Percentiles rank a stretch among this genome's conserved stretches.
phyloP scores from a whole-genome alignment of 1,284 basidiomycete genomes.

The Fomitopsis pinicola region DNA sequence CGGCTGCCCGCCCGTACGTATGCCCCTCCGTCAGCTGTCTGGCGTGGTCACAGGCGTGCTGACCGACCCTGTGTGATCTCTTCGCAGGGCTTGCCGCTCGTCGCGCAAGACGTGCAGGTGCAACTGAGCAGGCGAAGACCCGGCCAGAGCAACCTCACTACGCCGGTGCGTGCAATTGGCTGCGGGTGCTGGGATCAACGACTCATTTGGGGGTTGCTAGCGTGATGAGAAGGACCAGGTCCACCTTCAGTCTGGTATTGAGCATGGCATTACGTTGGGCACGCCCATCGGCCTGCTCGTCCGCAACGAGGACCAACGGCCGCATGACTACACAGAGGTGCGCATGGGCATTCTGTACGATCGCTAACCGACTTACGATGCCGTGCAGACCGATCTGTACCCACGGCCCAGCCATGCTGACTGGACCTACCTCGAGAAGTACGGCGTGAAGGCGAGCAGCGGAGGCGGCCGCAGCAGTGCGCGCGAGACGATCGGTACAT shows the following conservation, averaged over 20 bases:
- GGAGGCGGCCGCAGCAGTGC: conserved; percentile 95
- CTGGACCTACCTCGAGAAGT: conserved; percentile 98
- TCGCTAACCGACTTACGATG: background rate
- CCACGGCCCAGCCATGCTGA: conserved; percentile 98
- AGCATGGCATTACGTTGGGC: conserved; percentile 93
- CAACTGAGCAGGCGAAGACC: conserved; percentile 92
- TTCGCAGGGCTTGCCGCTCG: conserved; percentile 75
- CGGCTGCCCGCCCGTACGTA: conserved; percentile 87
- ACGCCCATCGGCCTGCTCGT: conserved; percentile 96
- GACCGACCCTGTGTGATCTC: background rate
- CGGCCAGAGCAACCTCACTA: conserved; percentile 96
- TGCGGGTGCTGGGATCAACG: background rate
- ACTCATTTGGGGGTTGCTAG: conserved; percentile 35
- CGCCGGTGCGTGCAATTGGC: conserved; percentile 60
- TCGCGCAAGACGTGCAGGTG: conserved; percentile 82
- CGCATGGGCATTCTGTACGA: background rate
- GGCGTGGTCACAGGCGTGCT: background rate
- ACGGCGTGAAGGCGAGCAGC: conserved; percentile 94
- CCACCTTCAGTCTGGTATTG: conserved; percentile 90
- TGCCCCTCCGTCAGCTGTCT: background rate
- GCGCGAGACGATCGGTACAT: conserved; percentile 90
- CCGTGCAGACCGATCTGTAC: conserved; percentile 77
- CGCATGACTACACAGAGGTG: conserved; percentile 92
- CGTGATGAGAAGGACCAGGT: conserved; percentile 97
- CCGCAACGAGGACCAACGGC: conserved; percentile 97